Base-by-base conservation (phyloP, 1,284 basidiomycete genomes). In the Butyriboletus regius region DNA sequence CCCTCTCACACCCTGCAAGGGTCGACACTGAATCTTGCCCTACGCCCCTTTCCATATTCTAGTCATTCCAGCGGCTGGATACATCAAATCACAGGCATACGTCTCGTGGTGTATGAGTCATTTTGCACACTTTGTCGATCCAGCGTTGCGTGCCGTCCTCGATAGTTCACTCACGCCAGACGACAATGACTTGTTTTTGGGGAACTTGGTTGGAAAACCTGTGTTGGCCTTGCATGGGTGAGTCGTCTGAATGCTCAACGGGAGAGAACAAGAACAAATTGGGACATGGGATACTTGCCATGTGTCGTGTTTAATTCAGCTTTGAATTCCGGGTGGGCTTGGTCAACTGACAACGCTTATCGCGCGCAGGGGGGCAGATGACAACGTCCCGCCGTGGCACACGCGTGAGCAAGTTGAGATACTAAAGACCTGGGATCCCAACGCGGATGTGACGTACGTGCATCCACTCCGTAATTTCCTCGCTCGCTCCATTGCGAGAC, bases 1-100 rank as follows among this genome's bases (percentile, higher is more conserved):
- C 4, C 10, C 20, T 35, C 36, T 46, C 46, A 7, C 15, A 5
- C 15, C 22, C 7, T 36, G 22, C 24, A 15, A 14, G 3, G 5
- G 4, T 12, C 20, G 9, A 29, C 22, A 22, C 14, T 38, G 31
- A 46, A 26, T 28, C 10, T 22, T 39, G n/a, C 7, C 17, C 17
- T 31, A 15, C n/a, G 32, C 37, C 15, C 8, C 24, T 18, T 9
- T 37, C 17, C 15, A 14, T 22, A 8, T n/a, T 39, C 13, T 52
- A 83, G 85, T 81, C 13, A 70, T 90, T 9, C 79, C 86, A 15
- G 86, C 85, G 0, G 79, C 88, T 12, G 88, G 74, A 1, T 92
- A 86, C 63, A 78, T 88, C 59, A 93, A 90, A 59, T 88, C 91
- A 3, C 87, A 91, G 56, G 75, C 86, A 39, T 95, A 95, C 58